Conservation (phyloP, 768 basidiomycete genomes). For the Kwoniella pini region DNA sequence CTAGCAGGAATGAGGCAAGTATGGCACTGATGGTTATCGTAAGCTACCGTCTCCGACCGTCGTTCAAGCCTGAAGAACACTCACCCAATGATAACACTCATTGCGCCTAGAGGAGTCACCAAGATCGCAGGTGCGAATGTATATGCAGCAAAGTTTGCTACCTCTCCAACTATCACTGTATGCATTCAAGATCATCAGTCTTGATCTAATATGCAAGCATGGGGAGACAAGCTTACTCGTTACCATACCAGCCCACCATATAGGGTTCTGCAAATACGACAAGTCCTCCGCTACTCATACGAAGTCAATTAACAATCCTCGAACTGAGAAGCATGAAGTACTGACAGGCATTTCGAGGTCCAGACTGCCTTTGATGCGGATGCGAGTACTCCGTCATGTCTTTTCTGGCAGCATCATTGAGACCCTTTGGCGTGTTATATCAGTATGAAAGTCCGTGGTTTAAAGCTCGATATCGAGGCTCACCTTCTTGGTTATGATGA, state of each 20-base stretch:
- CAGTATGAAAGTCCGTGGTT: neutral
- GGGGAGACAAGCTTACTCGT: slow-evolving; percentile 66
- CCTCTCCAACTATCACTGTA: slow-evolving; percentile 90
- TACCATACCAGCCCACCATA: slow-evolving; percentile 96
- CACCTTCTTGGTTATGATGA: slow-evolving; percentile 99
- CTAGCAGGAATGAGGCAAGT: slow-evolving; percentile 86
- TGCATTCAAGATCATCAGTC: slow-evolving; percentile 17
- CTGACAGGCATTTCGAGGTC: slow-evolving; percentile 35
- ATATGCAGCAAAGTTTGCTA: slow-evolving; percentile 83
- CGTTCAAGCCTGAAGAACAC: slow-evolving; percentile 3
- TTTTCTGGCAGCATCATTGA: slow-evolving; percentile 76
- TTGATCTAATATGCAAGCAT: neutral
- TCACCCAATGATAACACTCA: slow-evolving; percentile 94
- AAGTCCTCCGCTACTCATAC: slow-evolving; percentile 70
- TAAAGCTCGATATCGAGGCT: slow-evolving; percentile 11
- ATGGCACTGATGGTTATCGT: slow-evolving; percentile 65
- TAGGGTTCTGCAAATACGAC: slow-evolving; percentile 82
- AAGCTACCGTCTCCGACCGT: neutral
- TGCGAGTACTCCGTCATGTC: slow-evolving; percentile 33
- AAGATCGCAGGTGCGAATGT: slow-evolving; percentile 96
- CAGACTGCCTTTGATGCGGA: slow-evolving; percentile 41
- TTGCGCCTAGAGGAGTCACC: slow-evolving; percentile 95
- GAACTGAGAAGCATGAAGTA: slow-evolving; percentile 50
- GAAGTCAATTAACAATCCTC: slow-evolving; percentile 50
- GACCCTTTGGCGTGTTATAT: slow-evolving; percentile 64